A percentile compares a stretch with the other conserved stretches of the same genome.
phyloP scores from a whole-genome alignment of 73 alveolate genomes.

The Paraurostyla sp. region DNA sequence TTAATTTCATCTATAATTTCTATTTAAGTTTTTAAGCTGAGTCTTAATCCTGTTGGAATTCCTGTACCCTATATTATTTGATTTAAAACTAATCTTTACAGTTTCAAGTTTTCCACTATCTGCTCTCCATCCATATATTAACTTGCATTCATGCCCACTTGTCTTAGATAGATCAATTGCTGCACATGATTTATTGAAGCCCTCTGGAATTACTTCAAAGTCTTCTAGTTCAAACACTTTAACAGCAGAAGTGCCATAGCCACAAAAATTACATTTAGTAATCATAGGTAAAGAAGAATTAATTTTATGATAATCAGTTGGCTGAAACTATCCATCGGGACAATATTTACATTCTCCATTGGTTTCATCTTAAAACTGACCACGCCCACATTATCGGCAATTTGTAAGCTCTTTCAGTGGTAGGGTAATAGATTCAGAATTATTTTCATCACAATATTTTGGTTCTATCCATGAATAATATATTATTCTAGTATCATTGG shows the following conservation, averaged over 20 bases:
- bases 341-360: slow-evolving; percentile 1
- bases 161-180: neutral
- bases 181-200: neutral
- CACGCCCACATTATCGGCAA: neutral
- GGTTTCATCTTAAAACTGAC: neutral
- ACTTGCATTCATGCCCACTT: neutral
- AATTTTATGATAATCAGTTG: neutral
- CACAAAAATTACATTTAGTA: neutral
- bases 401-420: neutral
- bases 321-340: neutral
- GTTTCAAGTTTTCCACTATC: neutral
- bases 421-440: neutral
- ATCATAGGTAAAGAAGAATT: neutral
- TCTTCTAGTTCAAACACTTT: neutral
- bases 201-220: neutral
- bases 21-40: neutral
- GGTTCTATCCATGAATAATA: neutral
- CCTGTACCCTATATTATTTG: neutral
- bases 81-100: neutral
- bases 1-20: neutral
- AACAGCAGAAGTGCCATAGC: neutral
- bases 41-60: neutral
- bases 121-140: slow-evolving; percentile 33
- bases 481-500: neutral
- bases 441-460: neutral